These are phyloP conservation scores for Starmerella cellae DNA, from an alignment of 805 yeast species.

Conservation along the genomic window DNA sequence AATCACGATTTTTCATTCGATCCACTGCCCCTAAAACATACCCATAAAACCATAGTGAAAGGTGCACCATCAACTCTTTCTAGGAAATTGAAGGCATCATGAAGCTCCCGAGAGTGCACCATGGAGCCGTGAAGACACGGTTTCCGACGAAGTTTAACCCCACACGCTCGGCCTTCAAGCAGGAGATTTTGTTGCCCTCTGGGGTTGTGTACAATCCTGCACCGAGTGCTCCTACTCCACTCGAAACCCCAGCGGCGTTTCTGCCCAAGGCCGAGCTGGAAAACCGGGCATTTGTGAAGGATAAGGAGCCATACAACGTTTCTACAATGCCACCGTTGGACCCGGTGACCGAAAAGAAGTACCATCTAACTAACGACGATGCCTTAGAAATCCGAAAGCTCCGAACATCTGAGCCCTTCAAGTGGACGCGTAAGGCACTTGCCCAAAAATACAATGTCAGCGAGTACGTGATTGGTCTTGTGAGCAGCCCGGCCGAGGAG, in stretches of 20 bases:
- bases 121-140: conserved; percentile 19
- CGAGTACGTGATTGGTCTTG: conserved; percentile 40
- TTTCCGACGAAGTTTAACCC: conserved; percentile 50
- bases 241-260: conserved; percentile 55
- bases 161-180: conserved; percentile 50
- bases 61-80: too few species aligned
- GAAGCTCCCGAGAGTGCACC: conserved; percentile 13
- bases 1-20: not conserved
- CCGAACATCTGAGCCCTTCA: conserved; percentile 44
- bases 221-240: conserved; percentile 47
- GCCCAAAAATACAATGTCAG: conserved; percentile 48
- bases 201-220: conserved; percentile 53
- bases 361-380: conserved; percentile 45
- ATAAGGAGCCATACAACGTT: conserved; percentile 19
- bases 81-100: not conserved
- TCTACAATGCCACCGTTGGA: conserved; percentile 29
- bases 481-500: conserved; percentile 31
- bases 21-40: too few species aligned
- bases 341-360: conserved; percentile 31
- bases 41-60: not conserved
- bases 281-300: conserved; percentile 36
- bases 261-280: conserved; percentile 40
- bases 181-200: conserved; percentile 41
- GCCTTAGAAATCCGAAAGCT: conserved; percentile 44
- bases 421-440: conserved; percentile 49